A percentile compares a stretch with the other conserved stretches of the same genome.
phyloP scores from a whole-genome alignment of 345 rosid genomes.

The Eucalyptus decipiens region DNA sequence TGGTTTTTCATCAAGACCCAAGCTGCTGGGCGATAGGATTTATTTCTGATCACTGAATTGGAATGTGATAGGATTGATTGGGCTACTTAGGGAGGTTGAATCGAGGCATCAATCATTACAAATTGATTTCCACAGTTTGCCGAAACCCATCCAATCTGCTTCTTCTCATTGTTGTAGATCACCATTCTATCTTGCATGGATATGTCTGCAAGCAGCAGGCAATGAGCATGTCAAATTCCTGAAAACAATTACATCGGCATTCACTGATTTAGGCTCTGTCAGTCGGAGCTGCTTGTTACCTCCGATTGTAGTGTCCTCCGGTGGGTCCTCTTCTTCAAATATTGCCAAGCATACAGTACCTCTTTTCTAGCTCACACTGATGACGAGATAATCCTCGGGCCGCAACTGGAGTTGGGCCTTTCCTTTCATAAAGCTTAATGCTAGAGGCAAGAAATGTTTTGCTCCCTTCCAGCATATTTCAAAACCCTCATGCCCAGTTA shows the following conservation, averaged over 20 bases:
- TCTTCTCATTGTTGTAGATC: conserved; percentile 65
- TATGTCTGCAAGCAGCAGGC: not conserved
- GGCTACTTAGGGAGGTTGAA: too few relatives aligned
- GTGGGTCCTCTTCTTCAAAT: conserved; percentile 37
- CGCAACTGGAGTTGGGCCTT: not conserved
- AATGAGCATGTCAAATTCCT: not conserved
- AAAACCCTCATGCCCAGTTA: too few relatives aligned
- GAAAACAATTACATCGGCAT: not conserved
- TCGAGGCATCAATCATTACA: too few relatives aligned
- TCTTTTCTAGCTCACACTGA: conserved; percentile 52
- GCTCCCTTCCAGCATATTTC: conserved; percentile 78
- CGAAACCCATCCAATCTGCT: conserved; percentile 56
- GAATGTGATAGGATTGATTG: too few relatives aligned
- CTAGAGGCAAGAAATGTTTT: conserved; percentile 13
- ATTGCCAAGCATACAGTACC: conserved; percentile 61
- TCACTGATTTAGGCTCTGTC: not conserved
- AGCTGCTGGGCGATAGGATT: too few relatives aligned
- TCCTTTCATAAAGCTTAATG: not conserved
- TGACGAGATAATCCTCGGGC: conserved; percentile 62
- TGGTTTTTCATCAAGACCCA: too few relatives aligned
- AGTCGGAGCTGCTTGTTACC: conserved; percentile 10
- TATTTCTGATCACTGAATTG: too few relatives aligned
- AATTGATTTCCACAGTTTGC: conserved; percentile 10
- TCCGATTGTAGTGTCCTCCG: conserved; percentile 4
- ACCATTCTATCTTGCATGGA: conserved; percentile 46